Evolutionary conservation across 1,284 basidiomycete genomes (phyloP).

Genomic region (Taiwanofungus camphoratus): DNA sequence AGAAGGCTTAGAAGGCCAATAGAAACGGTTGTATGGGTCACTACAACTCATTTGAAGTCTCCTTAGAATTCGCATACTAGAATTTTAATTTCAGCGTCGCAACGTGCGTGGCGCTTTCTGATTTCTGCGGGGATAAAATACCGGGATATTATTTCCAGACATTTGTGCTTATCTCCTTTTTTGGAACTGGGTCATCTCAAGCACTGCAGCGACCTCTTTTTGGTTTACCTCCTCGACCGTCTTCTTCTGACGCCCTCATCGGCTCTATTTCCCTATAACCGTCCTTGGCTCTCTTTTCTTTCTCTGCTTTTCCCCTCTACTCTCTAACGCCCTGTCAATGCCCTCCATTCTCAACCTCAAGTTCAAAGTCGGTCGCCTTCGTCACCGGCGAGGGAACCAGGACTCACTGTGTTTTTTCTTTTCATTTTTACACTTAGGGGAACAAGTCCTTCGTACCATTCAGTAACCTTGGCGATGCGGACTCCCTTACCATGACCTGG

Average conservation of each 20-base stretch:
- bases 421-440: conserved; percentile 43
- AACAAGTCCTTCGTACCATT: conserved; percentile 89
- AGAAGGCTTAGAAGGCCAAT: conserved; percentile 4
- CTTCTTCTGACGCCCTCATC: conserved; percentile 12
- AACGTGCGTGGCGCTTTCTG: conserved; percentile 1
- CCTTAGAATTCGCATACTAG: conserved; percentile 2
- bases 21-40: conserved; percentile 2
- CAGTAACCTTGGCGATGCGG: conserved; percentile 76
- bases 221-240: conserved; percentile 1
- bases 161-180: too few species aligned
- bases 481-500: conserved; percentile 81
- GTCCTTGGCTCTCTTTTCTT: conserved; percentile 14
- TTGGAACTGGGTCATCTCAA: too few species aligned
- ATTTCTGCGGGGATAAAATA: not conserved
- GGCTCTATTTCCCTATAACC: conserved; percentile 24
- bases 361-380: conserved; percentile 59
- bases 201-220: not conserved
- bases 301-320: conserved; percentile 21
- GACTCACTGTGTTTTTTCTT: conserved; percentile 19
- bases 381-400: conserved; percentile 10
- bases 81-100: conserved; percentile 1
- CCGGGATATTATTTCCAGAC: conserved; percentile 4
- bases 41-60: conserved; percentile 4
- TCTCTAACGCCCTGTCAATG: conserved; percentile 38
- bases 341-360: conserved; percentile 82